Evolutionary conservation across 2,329 filamentous ascomycete genomes (phyloP), one percentile per base, ranked within the genome.

Genomic region (Dactylellina drechsleri): DNA sequence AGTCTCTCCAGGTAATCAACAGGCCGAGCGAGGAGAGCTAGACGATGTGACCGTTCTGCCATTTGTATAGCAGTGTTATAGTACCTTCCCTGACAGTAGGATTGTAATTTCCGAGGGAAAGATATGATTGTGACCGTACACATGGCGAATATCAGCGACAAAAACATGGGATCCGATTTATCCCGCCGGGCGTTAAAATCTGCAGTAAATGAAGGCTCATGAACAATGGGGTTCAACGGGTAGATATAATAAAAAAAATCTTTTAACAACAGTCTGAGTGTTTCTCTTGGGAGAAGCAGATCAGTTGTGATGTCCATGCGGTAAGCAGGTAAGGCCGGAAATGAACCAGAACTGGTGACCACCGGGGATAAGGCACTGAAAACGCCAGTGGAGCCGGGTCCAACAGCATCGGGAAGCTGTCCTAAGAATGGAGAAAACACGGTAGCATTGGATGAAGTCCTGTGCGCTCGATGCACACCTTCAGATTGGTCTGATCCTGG

Each of bases 171-270:
- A 59, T 76, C 72, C 20, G 54, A 60, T 49, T 71, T 76, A 20
- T 76, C 66, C 49, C 72, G 53, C 15, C 56, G 49, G 10, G 47
- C 56, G 26, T 62, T 70, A 41, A 71, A 76, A 52, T 76, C 72
- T 20, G 62, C 47, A 12, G 54, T 66, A 31, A 76, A 76, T 23
- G 72, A 76, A n/a, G 59, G 59, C 41, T 76, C 72, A 47, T 76
- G 72, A 31, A 71, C 60, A 47, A 76, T 70, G 20, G 72, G 72
- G 20, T 70, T 76, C 15, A 76, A 61, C 16, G 72, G 72, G 52
- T 76, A 76, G 45, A 76, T 76, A 47, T 76, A 76, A 40, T 66
- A 71, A 61, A 76, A 76, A 50, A 66, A 76, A 47, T 76, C 72
- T 31, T 76, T 71, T 5, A 76, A 59, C 26, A 76, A 31, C 2